phyloP scores from a whole-genome alignment of 2,329 filamentous ascomycete genomes.

The Cladosporium sp. region DNA sequence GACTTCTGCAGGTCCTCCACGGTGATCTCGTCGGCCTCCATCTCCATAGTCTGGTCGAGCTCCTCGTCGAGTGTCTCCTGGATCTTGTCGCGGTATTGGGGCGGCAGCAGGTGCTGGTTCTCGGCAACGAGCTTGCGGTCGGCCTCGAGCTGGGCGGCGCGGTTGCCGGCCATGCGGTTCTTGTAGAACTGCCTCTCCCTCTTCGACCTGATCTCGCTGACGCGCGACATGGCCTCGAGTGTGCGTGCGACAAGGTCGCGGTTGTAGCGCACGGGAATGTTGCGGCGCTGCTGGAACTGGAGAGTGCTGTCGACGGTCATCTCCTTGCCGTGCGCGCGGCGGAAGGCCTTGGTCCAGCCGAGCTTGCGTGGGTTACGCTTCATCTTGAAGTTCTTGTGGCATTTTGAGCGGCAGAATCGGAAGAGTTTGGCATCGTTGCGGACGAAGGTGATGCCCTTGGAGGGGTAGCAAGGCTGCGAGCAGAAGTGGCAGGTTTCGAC shows the following conservation, averaged over 20 bases:
- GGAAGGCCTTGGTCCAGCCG: slow-evolving; percentile 95
- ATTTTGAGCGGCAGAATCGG: slow-evolving; percentile 67
- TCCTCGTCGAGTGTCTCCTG: slow-evolving; percentile 57
- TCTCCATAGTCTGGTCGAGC: slow-evolving; percentile 58
- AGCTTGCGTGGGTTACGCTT: slow-evolving; percentile 96
- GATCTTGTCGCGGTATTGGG: slow-evolving; percentile 45
- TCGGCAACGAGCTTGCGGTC: slow-evolving; percentile 87
- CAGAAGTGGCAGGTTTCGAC: slow-evolving; percentile 72
- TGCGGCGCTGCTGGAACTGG: slow-evolving; percentile 87
- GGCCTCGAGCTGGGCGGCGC: slow-evolving; percentile 73
- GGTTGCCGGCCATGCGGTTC: slow-evolving; percentile 88
- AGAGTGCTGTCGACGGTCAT: slow-evolving; percentile 94
- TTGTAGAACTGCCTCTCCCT: slow-evolving; percentile 93
- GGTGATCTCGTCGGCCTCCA: slow-evolving; percentile 25
- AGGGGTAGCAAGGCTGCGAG: slow-evolving; percentile 66
- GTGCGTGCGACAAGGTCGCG: slow-evolving; percentile 85
- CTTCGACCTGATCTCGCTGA: slow-evolving; percentile 78
- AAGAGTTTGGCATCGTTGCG: slow-evolving; percentile 67
- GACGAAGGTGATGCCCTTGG: slow-evolving; percentile 66
- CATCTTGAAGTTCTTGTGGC: slow-evolving; percentile 84
- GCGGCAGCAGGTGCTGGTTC: slow-evolving; percentile 87
- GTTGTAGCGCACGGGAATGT: slow-evolving; percentile 94
- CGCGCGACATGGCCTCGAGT: slow-evolving; percentile 86
- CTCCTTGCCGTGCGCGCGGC: slow-evolving; percentile 75
- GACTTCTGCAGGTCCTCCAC: slow-evolving; percentile 19